phyloP scores from a whole-genome alignment of 495 filamentous ascomycete species.

The Hyaloscypha finlandica region DNA sequence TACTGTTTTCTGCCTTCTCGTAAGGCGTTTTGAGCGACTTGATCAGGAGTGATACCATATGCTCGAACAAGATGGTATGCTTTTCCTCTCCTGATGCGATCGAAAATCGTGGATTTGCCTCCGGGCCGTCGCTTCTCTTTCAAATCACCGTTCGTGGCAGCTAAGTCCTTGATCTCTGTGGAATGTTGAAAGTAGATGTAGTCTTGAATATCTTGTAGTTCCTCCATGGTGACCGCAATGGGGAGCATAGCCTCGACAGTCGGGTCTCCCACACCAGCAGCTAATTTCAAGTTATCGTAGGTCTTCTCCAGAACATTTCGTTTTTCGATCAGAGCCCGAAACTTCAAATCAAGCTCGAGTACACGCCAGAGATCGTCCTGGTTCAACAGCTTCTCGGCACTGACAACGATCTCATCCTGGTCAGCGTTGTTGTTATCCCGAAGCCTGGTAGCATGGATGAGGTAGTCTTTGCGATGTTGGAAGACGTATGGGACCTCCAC shows the following conservation, averaged over 20 bases:
- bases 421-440: conserved; percentile 58
- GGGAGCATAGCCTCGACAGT: conserved; percentile 80
- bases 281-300: conserved; percentile 68
- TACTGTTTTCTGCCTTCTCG: conserved; percentile 75
- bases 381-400: conserved; percentile 83
- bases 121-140: conserved; percentile 75
- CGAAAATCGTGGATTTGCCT: conserved; percentile 71
- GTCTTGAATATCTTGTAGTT: conserved; percentile 94
- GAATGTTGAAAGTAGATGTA: conserved; percentile 96
- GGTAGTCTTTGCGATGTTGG: conserved; percentile 95
- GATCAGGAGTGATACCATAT: conserved; percentile 87
- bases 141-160: conserved; percentile 57
- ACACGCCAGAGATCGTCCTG: conserved; percentile 95
- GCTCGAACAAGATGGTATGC: conserved; percentile 83
- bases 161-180: conserved; percentile 74
- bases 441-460: conserved; percentile 77
- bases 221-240: conserved; percentile 79
- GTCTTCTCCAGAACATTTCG: conserved; percentile 77
- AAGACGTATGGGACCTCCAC: conserved; percentile 97
- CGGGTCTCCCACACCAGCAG: conserved; percentile 54
- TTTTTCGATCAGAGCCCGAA: conserved; percentile 86
- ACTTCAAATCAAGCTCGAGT: conserved; percentile 91
- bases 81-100: conserved; percentile 75
- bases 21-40: conserved; percentile 81
- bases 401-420: conserved; percentile 69